Conservation (phyloP, 2,329 filamentous ascomycete genomes). For the Lecanicillium sp. region DNA sequence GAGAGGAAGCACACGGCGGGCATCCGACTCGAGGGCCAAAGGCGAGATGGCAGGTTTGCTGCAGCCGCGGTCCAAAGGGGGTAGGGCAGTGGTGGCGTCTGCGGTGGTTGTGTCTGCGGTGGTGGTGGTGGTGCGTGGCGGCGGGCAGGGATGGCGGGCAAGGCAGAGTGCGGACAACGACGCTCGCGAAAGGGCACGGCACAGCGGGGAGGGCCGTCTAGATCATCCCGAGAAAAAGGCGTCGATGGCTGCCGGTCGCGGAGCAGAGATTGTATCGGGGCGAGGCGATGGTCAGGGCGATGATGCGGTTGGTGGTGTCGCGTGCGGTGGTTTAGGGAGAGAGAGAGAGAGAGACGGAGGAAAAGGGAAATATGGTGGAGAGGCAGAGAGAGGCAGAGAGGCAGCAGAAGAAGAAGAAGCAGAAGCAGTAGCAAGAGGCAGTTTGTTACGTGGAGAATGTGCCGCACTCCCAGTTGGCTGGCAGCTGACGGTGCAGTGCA, state of each 20-base stretch:
- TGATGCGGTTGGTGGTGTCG: constrained; percentile 5
- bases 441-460: constrained; percentile 17
- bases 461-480: background rate
- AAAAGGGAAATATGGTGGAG: background rate
- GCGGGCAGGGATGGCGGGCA: constrained; percentile 6
- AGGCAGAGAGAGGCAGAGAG: constrained; percentile 15
- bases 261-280: background rate
- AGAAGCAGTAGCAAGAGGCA: constrained; percentile 13
- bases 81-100: constrained; percentile 5
- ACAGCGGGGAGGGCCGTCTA: constrained; percentile 8
- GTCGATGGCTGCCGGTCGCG: background rate
- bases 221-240: constrained; percentile 8
- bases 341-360: no score
- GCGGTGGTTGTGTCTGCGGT: no score
- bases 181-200: constrained; percentile 5
- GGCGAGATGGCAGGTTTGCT: background rate
- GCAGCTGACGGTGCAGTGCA: background rate
- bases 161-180: background rate
- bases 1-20: background rate
- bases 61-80: constrained; percentile 10
- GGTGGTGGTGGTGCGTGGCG: no score
- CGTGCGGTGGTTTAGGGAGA: constrained; percentile 13
- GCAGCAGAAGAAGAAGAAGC: constrained; percentile 15
- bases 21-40: constrained; percentile 11
- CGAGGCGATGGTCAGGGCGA: constrained; percentile 1